Conservation (phyloP, 208 protist genomes). For the Hexamita inflata region DNA sequence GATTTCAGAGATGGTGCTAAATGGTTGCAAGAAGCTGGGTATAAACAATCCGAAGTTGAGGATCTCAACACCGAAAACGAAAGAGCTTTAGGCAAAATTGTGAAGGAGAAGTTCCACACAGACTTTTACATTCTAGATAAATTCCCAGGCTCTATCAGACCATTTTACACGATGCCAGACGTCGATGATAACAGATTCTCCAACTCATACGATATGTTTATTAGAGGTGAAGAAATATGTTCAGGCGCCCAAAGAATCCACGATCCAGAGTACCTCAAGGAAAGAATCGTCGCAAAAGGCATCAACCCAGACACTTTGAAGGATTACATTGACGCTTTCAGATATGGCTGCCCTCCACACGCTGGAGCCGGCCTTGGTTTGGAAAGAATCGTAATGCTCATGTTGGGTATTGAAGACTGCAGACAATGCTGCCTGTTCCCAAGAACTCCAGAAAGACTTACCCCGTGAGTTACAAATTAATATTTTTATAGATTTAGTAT, state of each 20-base stretch:
- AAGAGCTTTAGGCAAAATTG: slow-evolving; percentile 75
- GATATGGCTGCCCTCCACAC: slow-evolving; percentile 86
- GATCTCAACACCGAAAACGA: slow-evolving; percentile 70
- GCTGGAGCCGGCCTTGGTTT: slow-evolving; percentile 92
- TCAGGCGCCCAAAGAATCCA: slow-evolving; percentile 98
- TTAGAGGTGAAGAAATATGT: slow-evolving; percentile 97
- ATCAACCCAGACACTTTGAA: neutral
- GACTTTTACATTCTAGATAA: slow-evolving; percentile 98
- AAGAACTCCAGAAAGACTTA: slow-evolving; percentile 81
- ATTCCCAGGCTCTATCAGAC: slow-evolving; percentile 77
- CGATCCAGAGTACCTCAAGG: slow-evolving; percentile 47
- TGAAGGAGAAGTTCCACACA: slow-evolving; percentile 85
- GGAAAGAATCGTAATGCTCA: slow-evolving; percentile 96
- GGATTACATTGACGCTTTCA: slow-evolving; percentile 91
- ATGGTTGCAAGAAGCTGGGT: slow-evolving; percentile 60
- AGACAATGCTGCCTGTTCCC: slow-evolving; percentile 91
- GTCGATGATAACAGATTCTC: slow-evolving; percentile 50
- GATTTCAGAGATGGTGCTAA: slow-evolving; percentile 63
- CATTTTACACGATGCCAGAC: slow-evolving; percentile 99
- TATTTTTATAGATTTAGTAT: too few relatives aligned
- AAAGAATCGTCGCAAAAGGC: neutral
- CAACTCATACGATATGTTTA: slow-evolving; percentile 95
- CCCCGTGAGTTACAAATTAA: slow-evolving; percentile 69
- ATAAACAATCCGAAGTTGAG: slow-evolving; percentile 14
- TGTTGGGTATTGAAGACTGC: slow-evolving; percentile 90